Percentiles rank a stretch among this genome's conserved stretches.
Evolutionary conservation across 306 rosid genomes (phyloP).

Genomic region (Luffa acutangula): DNA sequence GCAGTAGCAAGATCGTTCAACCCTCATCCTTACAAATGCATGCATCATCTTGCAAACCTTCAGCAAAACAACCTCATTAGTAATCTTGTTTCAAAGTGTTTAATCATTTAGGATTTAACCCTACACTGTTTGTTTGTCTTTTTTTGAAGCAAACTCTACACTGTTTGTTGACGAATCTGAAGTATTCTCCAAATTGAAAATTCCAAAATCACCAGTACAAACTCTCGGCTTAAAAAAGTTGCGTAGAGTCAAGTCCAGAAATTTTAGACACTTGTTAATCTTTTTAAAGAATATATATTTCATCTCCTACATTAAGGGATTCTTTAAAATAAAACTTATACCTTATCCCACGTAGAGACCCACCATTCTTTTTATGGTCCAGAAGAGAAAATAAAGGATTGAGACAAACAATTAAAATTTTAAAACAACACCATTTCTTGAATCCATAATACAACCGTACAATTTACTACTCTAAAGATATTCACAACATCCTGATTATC

Average conservation of each 20-base stretch:
- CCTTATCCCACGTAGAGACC: neutral
- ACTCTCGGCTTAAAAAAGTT: neutral
- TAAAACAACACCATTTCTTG: neutral
- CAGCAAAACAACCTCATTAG: neutral
- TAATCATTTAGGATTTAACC: neutral
- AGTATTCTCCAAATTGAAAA: neutral
- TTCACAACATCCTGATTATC: neutral
- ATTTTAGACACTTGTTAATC: neutral
- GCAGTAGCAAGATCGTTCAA: neutral
- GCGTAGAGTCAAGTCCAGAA: neutral
- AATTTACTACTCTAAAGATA: neutral
- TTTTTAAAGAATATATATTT: neutral
- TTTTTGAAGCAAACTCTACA: neutral
- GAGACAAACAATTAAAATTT: neutral
- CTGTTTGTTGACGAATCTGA: neutral
- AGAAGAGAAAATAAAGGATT: neutral
- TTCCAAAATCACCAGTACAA: neutral
- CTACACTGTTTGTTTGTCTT: neutral
- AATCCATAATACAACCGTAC: neutral
- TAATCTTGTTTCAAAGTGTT: neutral
- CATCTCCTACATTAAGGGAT: neutral
- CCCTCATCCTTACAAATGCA: neutral
- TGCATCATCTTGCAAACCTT: conserved; percentile 2
- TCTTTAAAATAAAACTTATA: neutral
- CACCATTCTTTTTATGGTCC: neutral